Evolutionary conservation across 352 stramenopile genomes (phyloP), one percentile per base, ranked within the genome.

Genomic region (Phytopythium litorale): DNA sequence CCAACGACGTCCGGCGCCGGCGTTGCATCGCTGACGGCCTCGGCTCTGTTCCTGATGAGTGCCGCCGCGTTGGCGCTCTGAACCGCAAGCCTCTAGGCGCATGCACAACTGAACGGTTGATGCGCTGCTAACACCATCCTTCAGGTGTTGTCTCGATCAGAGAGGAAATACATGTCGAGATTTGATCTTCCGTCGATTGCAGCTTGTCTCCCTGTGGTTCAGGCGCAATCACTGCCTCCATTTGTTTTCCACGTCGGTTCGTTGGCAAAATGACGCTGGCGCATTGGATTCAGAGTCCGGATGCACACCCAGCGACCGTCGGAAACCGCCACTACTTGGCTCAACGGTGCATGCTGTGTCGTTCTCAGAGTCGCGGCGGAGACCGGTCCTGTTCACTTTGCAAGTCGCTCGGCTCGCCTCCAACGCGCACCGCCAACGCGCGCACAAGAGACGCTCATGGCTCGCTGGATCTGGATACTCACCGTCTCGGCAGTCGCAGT

Each of bases 41-140:
- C 46, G 42, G 56, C 56, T n/a, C 40, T 61, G 40, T 25, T 52
- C 16, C 16, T 61, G 18, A 52, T 42, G 4, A 35, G 33, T n/a
- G 33, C 32, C 3, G 32, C 37, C 23, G 33, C 9, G 2, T 33
- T 58, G 9, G 52, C 52, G 33, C 52, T 58, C 52, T 58, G 33
- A 30, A n/a, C 13, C 12, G 28, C 23, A 12, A 8, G 12, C 16
- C 7, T 23, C 48, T 2, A 28, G 48, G 3, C 1, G 33, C 33
- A 38, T 38, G 7, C 33, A 38, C 33, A 38, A 12, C 32, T n/a
- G 49, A 23, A 11, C 18, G 12, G 46, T 33, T 15, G 12, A 55
- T 55, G 49, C 25, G 48, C 8, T 18, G 18, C 49, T 55, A 25
- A 18, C 7, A n/a, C 40, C 40, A 19, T 21, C 40, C 40, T 46